phyloP scores from a whole-genome alignment of 805 yeast species.

The Hanseniaspora hatyaiensis region DNA sequence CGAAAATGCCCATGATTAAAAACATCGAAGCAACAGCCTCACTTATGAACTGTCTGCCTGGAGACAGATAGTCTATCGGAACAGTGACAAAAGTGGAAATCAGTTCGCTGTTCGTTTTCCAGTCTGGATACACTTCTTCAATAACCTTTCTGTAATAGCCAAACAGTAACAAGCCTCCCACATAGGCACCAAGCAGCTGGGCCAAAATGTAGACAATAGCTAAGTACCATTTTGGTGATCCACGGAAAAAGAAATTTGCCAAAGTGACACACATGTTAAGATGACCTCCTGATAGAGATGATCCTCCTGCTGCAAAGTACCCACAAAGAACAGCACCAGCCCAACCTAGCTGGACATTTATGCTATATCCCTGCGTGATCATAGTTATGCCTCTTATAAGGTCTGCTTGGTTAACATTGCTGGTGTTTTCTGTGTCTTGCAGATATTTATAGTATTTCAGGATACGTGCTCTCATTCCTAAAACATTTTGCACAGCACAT shows the following conservation, averaged over 20 bases:
- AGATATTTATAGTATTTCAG: neutral
- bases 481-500: conserved; percentile 36
- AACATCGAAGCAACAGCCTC: conserved; percentile 38
- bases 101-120: conserved; percentile 24
- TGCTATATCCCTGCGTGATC: conserved; percentile 10
- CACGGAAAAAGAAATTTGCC: conserved; percentile 38
- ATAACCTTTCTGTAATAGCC: conserved; percentile 35
- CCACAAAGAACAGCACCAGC: conserved; percentile 45
- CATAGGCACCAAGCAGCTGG: conserved; percentile 40
- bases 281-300: conserved; percentile 45
- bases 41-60: conserved; percentile 37
- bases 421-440: neutral
- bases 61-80: conserved; percentile 33
- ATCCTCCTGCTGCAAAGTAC: conserved; percentile 40
- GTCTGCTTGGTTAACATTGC: neutral
- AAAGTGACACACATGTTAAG: conserved; percentile 44
- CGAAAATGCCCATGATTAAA: conserved; percentile 37
- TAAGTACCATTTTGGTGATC: conserved; percentile 38
- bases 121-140: conserved; percentile 23
- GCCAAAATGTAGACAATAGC: conserved; percentile 36
- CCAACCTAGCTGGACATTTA: conserved; percentile 32
- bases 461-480: neutral
- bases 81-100: conserved; percentile 40
- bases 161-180: conserved; percentile 38
- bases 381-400: neutral